These are phyloP conservation scores for Eucalyptus lansdowneana DNA, from an alignment of 345 rosid genomes.

Conservation along the genomic window DNA sequence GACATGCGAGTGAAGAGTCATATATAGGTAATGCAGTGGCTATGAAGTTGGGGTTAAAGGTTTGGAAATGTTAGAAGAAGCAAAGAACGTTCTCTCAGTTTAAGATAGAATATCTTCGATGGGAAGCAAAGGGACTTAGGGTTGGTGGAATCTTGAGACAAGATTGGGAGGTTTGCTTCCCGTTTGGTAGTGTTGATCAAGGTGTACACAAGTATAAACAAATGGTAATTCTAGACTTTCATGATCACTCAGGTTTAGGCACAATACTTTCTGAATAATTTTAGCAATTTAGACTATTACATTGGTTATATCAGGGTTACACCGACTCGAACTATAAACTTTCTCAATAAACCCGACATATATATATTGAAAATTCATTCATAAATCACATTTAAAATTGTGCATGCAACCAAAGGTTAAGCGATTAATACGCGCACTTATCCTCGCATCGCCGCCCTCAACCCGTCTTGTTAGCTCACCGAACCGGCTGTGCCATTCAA, in stretches of 20 bases:
- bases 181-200: background rate
- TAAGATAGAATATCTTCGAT: background rate
- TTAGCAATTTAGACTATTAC: background rate
- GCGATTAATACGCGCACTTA: background rate
- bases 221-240: background rate
- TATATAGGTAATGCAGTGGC: background rate
- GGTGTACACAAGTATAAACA: background rate
- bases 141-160: background rate
- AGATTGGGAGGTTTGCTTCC: background rate
- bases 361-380: background rate
- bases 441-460: background rate
- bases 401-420: background rate
- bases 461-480: background rate
- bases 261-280: background rate
- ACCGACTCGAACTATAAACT: rapidly evolving
- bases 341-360: background rate
- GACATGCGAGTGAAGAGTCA: background rate
- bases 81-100: background rate
- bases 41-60: background rate
- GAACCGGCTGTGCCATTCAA: background rate
- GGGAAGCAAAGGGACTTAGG: conserved; percentile 8
- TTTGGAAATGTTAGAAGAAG: background rate
- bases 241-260: background rate
- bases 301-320: background rate
- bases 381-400: background rate